Base-by-base conservation (phyloP, 495 filamentous ascomycete genomes). In the Xylaria bambusicola region DNA sequence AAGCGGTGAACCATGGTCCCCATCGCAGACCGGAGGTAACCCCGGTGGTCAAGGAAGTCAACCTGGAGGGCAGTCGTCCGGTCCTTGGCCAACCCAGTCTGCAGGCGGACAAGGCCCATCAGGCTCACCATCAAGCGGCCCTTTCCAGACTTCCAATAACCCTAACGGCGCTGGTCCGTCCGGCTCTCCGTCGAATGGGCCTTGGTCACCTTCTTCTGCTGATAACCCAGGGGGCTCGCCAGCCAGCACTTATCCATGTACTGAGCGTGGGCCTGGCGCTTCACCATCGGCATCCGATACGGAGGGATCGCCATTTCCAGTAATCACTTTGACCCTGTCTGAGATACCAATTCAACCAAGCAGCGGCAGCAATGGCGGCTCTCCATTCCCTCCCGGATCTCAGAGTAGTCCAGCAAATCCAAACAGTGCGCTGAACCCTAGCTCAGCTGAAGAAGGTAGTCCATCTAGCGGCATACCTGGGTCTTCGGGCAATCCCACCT, bases 201-300 rank as follows among this genome's bases (percentile, higher is more conserved):
- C 55, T 7, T 58, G 33, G 21, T 33, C 45, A 13, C 33, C 18
- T 42, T 50, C 55, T n/a, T n/a, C n/a, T n/a, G n/a, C n/a, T 27
- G 46, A n/a, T 15, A 52, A 31, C 21, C 42, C 58, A 46, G 58
- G 61, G 35, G 66, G 63, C 17, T 50, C 52, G 40, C 58, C 53
- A 13, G 27, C 48, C 17, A 53, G 31, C 29, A 45, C 48, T 29
- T 56, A 41, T 1, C 56, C 56, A 6, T 58, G 31, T 35, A 49
- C 31, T 10, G 33, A 29, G 9, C 23, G 20, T 6, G 33, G 35
- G 1, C 5, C 41, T 23, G 35, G 45, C 23, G 26, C 45, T 13
- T 51, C 46, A 5, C 42, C 45, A 31, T 44, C 45, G 17, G 7
- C 38, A 45, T 36, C 47, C 17, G 6, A 26, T 10, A 59, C 47